Evolutionary conservation across 2,329 filamentous ascomycete species (phyloP).

Genomic region (Colletotrichum tropicale): DNA sequence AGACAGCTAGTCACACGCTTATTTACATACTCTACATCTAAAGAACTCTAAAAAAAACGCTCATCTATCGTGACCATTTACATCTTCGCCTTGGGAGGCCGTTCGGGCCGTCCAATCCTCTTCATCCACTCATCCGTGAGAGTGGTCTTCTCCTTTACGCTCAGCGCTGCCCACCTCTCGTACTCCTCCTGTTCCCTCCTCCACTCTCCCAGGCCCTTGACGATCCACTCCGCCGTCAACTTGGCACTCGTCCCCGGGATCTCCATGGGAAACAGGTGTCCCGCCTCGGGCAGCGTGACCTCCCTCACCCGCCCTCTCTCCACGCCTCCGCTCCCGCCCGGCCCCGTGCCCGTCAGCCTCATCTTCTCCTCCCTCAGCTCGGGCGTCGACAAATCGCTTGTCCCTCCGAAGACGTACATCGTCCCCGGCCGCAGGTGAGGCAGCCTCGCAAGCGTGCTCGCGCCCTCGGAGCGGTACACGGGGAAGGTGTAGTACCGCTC

Average conservation of each 20-base stretch:
- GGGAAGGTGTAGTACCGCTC: slow-evolving; percentile 44
- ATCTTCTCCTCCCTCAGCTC: slow-evolving; percentile 61
- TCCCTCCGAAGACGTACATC: slow-evolving; percentile 72
- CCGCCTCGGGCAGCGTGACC: slow-evolving; percentile 66
- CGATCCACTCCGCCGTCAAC: slow-evolving; percentile 61
- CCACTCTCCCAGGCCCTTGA: slow-evolving; percentile 61
- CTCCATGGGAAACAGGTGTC: slow-evolving; percentile 88
- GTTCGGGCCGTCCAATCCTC: slow-evolving; percentile 48
- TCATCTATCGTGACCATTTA: neutral
- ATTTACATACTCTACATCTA: slow-evolving; percentile 16
- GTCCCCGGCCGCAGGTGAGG: slow-evolving; percentile 66
- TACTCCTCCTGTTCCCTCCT: slow-evolving; percentile 61
- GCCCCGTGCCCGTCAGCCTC: slow-evolving; percentile 64
- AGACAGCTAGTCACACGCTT: slow-evolving; percentile 1
- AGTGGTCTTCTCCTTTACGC: slow-evolving; percentile 58
- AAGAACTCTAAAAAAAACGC: neutral
- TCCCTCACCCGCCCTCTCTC: slow-evolving; percentile 70
- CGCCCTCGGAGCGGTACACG: slow-evolving; percentile 72
- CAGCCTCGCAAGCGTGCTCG: slow-evolving; percentile 60
- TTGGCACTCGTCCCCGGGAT: slow-evolving; percentile 70
- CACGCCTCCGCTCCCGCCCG: slow-evolving; percentile 70
- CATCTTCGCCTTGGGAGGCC: slow-evolving; percentile 21
- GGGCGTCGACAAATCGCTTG: slow-evolving; percentile 59
- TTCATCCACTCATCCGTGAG: slow-evolving; percentile 59
- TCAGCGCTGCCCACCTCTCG: slow-evolving; percentile 56